These are phyloP conservation scores for Agaricus sinodeliciosus DNA, from an alignment of 768 basidiomycete species.

Conservation along the genomic window DNA sequence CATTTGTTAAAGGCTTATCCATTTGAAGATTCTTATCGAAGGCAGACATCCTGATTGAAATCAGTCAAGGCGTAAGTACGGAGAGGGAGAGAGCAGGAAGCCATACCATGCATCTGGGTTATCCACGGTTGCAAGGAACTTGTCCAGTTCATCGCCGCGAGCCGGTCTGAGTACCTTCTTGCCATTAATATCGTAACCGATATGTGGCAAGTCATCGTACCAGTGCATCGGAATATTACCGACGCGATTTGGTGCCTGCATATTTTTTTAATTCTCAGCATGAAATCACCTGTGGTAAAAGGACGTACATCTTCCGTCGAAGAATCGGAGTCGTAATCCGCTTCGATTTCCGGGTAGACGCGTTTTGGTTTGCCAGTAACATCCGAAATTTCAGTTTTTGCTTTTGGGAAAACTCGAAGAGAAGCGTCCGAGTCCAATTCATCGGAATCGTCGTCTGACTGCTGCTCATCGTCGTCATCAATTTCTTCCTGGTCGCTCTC, in stretches of 20 bases:
- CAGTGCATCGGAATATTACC: conserved; percentile 96
- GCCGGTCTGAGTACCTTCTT: conserved; percentile 92
- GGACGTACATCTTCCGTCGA: conserved; percentile 82
- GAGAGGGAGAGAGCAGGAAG: not conserved
- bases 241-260: conserved; percentile 87
- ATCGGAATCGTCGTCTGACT: conserved; percentile 32
- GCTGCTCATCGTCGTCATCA: conserved; percentile 31
- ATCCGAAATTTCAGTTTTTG: conserved; percentile 65
- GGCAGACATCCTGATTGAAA: conserved; percentile 67
- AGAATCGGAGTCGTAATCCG: conserved; percentile 87
- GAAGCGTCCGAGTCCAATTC: conserved; percentile 36
- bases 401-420: conserved; percentile 52
- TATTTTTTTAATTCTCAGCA: not conserved
- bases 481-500: conserved; percentile 34
- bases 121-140: conserved; percentile 90
- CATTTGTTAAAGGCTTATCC: conserved; percentile 79
- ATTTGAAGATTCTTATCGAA: conserved; percentile 84
- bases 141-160: conserved; percentile 94
- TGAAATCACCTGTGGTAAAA: not conserved
- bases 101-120: conserved; percentile 83
- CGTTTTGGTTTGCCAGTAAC: conserved; percentile 83
- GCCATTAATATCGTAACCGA: conserved; percentile 94
- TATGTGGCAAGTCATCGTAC: conserved; percentile 99
- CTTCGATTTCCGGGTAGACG: conserved; percentile 84
- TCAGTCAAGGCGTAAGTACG: not conserved